Evolutionary conservation across 108 stramenopile genomes (phyloP), one percentile per base, ranked within the genome.

Genomic region (Skeletonema tropicum): DNA sequence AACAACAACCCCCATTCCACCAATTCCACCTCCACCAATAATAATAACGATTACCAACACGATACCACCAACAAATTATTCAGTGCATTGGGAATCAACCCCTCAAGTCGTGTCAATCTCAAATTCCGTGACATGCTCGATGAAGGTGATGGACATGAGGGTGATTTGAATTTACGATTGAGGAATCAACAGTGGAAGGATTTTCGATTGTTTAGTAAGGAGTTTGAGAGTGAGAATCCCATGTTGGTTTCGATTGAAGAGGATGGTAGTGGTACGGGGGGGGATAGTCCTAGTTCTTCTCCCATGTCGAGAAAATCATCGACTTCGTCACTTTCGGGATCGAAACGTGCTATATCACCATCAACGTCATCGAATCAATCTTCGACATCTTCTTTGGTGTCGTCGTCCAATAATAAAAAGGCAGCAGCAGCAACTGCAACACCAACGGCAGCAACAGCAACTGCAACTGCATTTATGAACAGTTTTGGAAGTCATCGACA

Each of bases 171-270:
- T 21, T 36, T 60, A 19, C 64, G 66, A 3, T 63, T 48, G 46
- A 48, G 78, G 48, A 79, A 79, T 30, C 71, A 79, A 41, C 66
- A 57, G 66, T 79, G 78, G 78, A 79, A 79, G 52, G 71, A 66
- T 5, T 79, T 79, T 68, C 33, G 61, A 2, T 61, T 15, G 17
- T 72, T 52, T 55, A 62, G 45, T 58, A 21, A 19, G 3, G 57
- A 46, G 36, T 68, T 52, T 21, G 62, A 70, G 19, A 46, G 9
- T 35, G 35, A 63, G 52, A 64, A 39, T 45, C 59, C 67, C 33
- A 52, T 29, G 64, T 57, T 36, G 42, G n/a, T 7, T 25, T 29
- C 35, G 26, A 42, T 41, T 29, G 65, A 45, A 9, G 65, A 15
- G 39, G 23, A 10, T 65, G 13, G 21, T 66, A 6, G 21, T 66